These are phyloP conservation scores for Drosera capensis DNA, from an alignment of 148 eudicot genomes.

Conservation along the genomic window DNA sequence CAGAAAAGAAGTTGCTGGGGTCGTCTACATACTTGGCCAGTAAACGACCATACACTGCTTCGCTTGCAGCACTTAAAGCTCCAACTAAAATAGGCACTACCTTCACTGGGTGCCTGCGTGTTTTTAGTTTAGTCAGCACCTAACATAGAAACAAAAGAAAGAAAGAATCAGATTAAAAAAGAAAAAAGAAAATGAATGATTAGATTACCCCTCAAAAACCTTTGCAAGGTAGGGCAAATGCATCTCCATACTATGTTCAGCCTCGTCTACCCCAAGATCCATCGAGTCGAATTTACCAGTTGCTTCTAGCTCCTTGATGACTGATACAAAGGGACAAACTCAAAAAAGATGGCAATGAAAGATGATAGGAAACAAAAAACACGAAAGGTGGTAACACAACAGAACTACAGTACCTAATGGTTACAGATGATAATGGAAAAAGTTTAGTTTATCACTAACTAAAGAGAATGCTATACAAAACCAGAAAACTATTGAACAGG, in stretches of 20 bases:
- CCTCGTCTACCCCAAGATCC: constrained; percentile 88
- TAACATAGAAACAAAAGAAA: no score
- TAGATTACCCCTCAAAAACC: constrained; percentile 75
- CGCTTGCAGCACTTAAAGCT: constrained; percentile 60
- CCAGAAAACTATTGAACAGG: no score
- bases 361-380: no score
- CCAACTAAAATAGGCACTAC: constrained; percentile 94
- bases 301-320: constrained; percentile 67
- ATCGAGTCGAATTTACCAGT: constrained; percentile 78
- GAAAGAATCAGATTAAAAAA: no score
- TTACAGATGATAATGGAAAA: no score
- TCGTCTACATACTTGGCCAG: constrained; percentile 90
- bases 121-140: no score
- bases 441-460: no score
- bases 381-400: no score
- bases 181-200: no score
- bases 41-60: constrained; percentile 65
- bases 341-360: no score
- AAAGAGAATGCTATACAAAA: no score
- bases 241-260: constrained; percentile 99
- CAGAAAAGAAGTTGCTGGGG: constrained; percentile 83
- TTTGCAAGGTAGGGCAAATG: constrained; percentile 97
- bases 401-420: no score
- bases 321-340: constrained; percentile 30
- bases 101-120: constrained; percentile 58